phyloP scores from a whole-genome alignment of 495 filamentous ascomycete genomes.

The Hypoxylon lenormandii region DNA sequence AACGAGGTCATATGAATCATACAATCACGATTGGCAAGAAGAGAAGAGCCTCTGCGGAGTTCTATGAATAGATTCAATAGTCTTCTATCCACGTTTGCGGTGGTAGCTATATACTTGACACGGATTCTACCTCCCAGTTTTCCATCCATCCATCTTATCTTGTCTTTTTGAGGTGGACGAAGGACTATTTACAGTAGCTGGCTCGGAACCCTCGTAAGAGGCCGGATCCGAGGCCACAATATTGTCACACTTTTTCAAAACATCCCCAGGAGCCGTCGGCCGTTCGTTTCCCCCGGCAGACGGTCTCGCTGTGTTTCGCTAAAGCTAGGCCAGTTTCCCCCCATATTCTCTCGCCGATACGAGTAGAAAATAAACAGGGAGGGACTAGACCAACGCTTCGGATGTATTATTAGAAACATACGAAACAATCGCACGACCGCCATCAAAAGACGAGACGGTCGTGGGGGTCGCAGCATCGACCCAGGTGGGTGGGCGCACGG shows the following conservation, averaged over 20 bases:
- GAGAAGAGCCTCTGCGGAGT: slow-evolving; percentile 2
- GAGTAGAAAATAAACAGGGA: slow-evolving; percentile 17
- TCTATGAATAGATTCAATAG: slow-evolving; percentile 59
- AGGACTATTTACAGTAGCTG: slow-evolving; percentile 38
- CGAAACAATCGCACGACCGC: slow-evolving; percentile 50
- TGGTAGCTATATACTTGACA: slow-evolving; percentile 41
- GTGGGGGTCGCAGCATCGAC: slow-evolving; percentile 56
- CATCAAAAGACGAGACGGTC: slow-evolving; percentile 20
- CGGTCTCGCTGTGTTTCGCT: slow-evolving; percentile 33
- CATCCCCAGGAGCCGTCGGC: slow-evolving; percentile 46
- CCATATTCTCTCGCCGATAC: slow-evolving; percentile 17
- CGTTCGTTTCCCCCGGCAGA: slow-evolving; percentile 28
- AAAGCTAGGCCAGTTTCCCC: not conserved
- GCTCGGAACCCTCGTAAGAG: slow-evolving; percentile 33
- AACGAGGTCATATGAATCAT: not conserved
- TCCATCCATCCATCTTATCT: slow-evolving; percentile 23
- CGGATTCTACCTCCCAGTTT: slow-evolving; percentile 4
- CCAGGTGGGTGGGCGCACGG: slow-evolving; percentile 50
- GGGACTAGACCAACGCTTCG: slow-evolving; percentile 29
- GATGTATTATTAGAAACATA: slow-evolving; percentile 48
- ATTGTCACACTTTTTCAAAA: slow-evolving; percentile 37
- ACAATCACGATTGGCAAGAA: slow-evolving; percentile 16
- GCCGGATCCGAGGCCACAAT: slow-evolving; percentile 29
- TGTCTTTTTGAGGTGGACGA: slow-evolving; percentile 23
- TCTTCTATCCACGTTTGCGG: slow-evolving; percentile 53